Percentiles rank a stretch among this genome's conserved stretches.
phyloP scores from a whole-genome alignment of 306 rosid genomes.

The Cicer cuneatum region DNA sequence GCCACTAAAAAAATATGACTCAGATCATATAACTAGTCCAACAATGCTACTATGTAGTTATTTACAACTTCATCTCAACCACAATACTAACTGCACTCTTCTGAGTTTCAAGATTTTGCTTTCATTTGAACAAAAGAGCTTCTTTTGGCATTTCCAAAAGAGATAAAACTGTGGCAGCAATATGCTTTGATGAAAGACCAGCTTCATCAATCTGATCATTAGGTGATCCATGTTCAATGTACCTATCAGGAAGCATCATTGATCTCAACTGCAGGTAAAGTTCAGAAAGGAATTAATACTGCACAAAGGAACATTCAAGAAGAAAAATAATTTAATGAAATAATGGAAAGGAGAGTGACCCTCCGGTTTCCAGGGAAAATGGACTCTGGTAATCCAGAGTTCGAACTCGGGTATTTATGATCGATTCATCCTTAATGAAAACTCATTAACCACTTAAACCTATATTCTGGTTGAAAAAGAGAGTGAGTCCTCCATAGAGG shows the following conservation, averaged over 20 bases:
- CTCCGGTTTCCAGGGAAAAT: too few relatives aligned
- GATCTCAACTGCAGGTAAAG: slow-evolving; percentile 71
- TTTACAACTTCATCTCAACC: slow-evolving; percentile 33
- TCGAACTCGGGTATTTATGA: too few relatives aligned
- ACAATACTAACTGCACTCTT: slow-evolving; percentile 17
- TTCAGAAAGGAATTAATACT: slow-evolving; percentile 12
- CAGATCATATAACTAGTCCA: not conserved
- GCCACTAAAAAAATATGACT: not conserved
- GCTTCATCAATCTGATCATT: slow-evolving; percentile 72
- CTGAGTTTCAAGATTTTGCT: slow-evolving; percentile 3
- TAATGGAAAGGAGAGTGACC: not conserved
- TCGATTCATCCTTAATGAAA: too few relatives aligned
- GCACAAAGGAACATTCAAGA: not conserved
- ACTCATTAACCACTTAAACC: too few relatives aligned
- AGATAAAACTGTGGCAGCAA: slow-evolving; percentile 72
- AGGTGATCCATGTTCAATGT: slow-evolving; percentile 87
- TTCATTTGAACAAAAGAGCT: slow-evolving; percentile 65
- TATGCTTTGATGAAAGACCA: slow-evolving; percentile 79
- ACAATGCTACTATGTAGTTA: not conserved
- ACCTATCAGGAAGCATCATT: slow-evolving; percentile 92
- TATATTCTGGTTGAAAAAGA: not conserved
- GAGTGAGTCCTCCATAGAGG: not conserved
- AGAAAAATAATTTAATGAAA: not conserved
- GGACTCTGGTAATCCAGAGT: too few relatives aligned
- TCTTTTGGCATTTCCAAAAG: slow-evolving; percentile 77